Evolutionary conservation across 192 early-diverging fungal species (phyloP), one percentile per base, ranked within the genome.

Genomic region (Phlyctochytrium planicorne): DNA sequence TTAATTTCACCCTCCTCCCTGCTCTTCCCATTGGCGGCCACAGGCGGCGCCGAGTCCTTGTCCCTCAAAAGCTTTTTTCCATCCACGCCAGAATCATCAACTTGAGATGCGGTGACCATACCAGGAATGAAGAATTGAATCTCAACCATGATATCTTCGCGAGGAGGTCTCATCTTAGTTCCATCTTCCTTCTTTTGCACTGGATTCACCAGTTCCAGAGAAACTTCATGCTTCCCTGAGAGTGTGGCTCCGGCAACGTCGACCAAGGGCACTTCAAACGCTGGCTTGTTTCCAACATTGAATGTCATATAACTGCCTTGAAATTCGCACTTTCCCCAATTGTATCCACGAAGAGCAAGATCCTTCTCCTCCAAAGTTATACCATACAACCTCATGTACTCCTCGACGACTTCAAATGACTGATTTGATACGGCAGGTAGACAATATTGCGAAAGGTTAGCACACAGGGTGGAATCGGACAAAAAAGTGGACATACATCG

Each of bases 41-140:
- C 60, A 1, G 16, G 12, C 24, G 53, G 56, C 27, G 56, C 50
- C 30, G 59, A 52, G 37, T 76, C 80, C 36, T 77, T 82, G 23
- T 82, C 79, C 1, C 63, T 81, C 35, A 75, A 62, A 30, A 63
- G 69, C 25, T 69, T 63, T 24, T 68, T 59, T 23, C 76, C 83
- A 1, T 80, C 78, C 1, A 50, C 82, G 35, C 72, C 80, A 3
- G 62, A 30, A 2, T 81, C 82, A 23, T 87, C 83, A 29, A 83
- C 78, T 47, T 81, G 78, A 4, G 69, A 80, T 53, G 85, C 76
- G 3, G 84, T 87, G 1, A 81, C 83, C 31, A 81, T 87, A 12
- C 94, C 94, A 0, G 96, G 96, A 3, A 98, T 84, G 71, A 93
- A 96, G 75, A 98, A 95, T 3, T 91, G 82, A 67, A 96, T 89